Conservation (phyloP, 805 yeast species). For the Tetrapisispora namnaoensis region DNA sequence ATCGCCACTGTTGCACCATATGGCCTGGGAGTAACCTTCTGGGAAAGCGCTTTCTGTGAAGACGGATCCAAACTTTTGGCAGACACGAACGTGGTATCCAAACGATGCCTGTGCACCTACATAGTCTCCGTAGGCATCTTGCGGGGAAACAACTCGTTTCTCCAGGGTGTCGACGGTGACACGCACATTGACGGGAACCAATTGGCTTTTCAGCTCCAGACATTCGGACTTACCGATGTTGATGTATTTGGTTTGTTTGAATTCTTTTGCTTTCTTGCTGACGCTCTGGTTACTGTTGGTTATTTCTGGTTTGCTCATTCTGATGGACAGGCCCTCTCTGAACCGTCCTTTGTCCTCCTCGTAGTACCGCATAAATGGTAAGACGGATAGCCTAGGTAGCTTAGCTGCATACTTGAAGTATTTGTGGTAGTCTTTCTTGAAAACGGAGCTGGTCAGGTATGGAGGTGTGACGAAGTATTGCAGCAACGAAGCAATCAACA, state of each 20-base stretch:
- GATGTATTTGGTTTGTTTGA: constrained; percentile 58
- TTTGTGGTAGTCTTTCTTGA: constrained; percentile 36
- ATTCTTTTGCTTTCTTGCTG: constrained; percentile 36
- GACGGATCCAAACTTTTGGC: constrained; percentile 46
- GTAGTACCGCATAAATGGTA: constrained; percentile 57
- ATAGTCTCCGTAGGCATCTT: constrained; percentile 53
- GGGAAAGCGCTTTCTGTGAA: constrained; percentile 61
- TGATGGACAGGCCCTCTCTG: constrained; percentile 51
- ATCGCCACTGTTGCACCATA: constrained; percentile 61
- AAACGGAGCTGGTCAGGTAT: constrained; percentile 57
- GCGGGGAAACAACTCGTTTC: constrained; percentile 57
- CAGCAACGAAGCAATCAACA: constrained; percentile 56
- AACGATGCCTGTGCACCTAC: constrained; percentile 51
- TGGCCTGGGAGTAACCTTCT: constrained; percentile 59
- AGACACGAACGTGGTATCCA: constrained; percentile 70
- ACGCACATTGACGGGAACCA: constrained; percentile 67
- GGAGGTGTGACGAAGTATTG: constrained; percentile 83
- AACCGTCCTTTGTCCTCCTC: constrained; percentile 34
- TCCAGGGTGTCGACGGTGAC: constrained; percentile 67
- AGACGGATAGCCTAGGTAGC: constrained; percentile 59
- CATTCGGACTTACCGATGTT: constrained; percentile 60
- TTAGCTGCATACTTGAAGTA: constrained; percentile 55
- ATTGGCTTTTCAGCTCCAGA: constrained; percentile 46
- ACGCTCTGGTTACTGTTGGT: constrained; percentile 6
- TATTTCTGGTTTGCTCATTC: constrained; percentile 31